Evolutionary conservation across 192 early-diverging fungal genomes (phyloP).

Genomic region (Chytriomyces confervae): DNA sequence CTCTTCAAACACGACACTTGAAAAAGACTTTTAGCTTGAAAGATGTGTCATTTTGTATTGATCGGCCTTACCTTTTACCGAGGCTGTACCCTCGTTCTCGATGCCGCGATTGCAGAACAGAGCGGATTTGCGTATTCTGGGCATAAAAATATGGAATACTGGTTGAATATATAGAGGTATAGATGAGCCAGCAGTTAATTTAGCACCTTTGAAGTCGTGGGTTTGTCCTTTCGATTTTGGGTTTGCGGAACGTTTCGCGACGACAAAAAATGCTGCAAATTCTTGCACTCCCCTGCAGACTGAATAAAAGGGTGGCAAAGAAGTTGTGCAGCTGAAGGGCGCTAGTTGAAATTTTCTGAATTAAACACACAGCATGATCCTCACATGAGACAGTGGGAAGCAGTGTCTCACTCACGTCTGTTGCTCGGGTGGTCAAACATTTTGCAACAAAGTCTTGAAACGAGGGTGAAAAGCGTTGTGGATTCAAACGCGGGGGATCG

Average conservation of each 20-base stretch:
- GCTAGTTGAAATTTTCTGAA: constrained; percentile 47
- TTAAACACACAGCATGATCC: constrained; percentile 3
- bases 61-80: neutral
- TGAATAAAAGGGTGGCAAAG: constrained; percentile 87
- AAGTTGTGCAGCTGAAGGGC: constrained; percentile 86
- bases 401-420: neutral
- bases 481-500: constrained; percentile 79
- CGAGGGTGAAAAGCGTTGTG: constrained; percentile 70
- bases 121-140: neutral
- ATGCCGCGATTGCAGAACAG: neutral
- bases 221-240: neutral
- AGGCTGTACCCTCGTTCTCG: neutral
- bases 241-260: neutral
- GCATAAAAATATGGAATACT: neutral
- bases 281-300: constrained; percentile 69
- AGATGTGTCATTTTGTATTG: neutral
- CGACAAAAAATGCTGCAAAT: neutral
- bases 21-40: neutral
- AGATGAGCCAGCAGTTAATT: neutral
- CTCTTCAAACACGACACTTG: neutral
- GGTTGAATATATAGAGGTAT: neutral
- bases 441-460: constrained; percentile 89
- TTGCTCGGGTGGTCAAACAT: constrained; percentile 71
- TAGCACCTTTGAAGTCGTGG: neutral
- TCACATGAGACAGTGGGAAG: too few relatives aligned